Base-by-base conservation (phyloP, 1,284 basidiomycete genomes). In the Irpex lacteus region DNA sequence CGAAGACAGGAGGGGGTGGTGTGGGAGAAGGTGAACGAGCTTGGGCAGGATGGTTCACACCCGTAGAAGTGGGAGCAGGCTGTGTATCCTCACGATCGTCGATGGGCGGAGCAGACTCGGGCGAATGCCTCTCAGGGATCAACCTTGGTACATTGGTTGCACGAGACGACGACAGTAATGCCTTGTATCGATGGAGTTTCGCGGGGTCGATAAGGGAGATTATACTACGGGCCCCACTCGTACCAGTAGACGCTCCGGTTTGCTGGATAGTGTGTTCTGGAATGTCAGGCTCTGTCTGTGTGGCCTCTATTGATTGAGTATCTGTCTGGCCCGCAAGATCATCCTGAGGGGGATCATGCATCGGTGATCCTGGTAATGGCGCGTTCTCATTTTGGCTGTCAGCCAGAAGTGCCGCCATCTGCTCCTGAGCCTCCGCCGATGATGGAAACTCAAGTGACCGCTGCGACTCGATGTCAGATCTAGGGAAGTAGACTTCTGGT, bases 111-210 rank as follows among this genome's bases (percentile, higher is more conserved):
- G 36, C 37, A 37, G 62, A 8, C 37, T 59, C 18, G 11, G 36
- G 49, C 34, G 21, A 36, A 6, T 26, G 4, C 26, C 26, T 26
- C 26, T 26, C 26, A 26, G 26, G 26, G 26, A 26, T 26, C 26
- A 3, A 26, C 26, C 26, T 26, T 26, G 26, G 26, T 26, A 26
- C 26, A 26, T 26, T 26, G 26, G 26, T 26, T 26, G 26, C 26
- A 26, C 26, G 26, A 26, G 26, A 26, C 26, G 50, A 19, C 37
- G 55, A 44, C 52, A 50, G 47, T 26, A 37, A 47, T 32, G 34
- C 59, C 13, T 50, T 47, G 21, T 63, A 60, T 19, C 66, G 61
- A 61, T 64, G 65, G 13, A n/a, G 18, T 58, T 67, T 67, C 3
- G 21, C 36, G 13, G 66, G 63, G 26, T 65, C 60, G 18, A 67